Base-by-base conservation (phyloP, 495 filamentous ascomycete genomes). In the Penicillium robsamsonii region DNA sequence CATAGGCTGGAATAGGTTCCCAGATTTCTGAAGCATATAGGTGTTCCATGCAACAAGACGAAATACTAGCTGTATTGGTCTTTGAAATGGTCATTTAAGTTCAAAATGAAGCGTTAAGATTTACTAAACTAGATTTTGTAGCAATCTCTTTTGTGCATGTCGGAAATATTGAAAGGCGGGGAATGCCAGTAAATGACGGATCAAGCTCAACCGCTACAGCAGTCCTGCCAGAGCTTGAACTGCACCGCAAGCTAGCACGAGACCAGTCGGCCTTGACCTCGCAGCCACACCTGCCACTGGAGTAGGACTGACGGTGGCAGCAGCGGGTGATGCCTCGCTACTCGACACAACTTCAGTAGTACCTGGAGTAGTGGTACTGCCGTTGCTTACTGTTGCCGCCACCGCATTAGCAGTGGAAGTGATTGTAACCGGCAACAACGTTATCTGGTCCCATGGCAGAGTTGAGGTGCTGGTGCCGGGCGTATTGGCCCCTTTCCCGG, bases 351-450 rank as follows among this genome's bases (percentile, higher is more conserved):
- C 15, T 25, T 22, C 4, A 2, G 10, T 25, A 7, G 50, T 30
- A 13, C 25, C 37, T 22, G 60, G 24, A 25, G 56, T 20, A 11
- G 42, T 31, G 24, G 55, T 27, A 35, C 12, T 27, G 25, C 41
- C 38, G 17, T 60, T 41, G n/a, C 53, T 41, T 1, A 51, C 51
- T 22, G 61, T 55, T 3, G 53, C 49, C 17, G 60, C 50, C 2
- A 61, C 42, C 0, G 57, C 44, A 15, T 47, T 48, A 7, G 59
- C 50, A 13, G 64, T 67, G 2, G 67, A 68, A 9, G 73, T 77
- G 18, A 77, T 53, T 2, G 69, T 75, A 11, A 78, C 70, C 4
- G 73, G 66, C 35, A 70, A 45, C 3, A 55, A 57, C 5, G 48
- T 60, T 18, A 61, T 51, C 18, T 70, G 58, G n/a, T 18, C 45